phyloP scores from a whole-genome alignment of 176 grass and related monocot genomes.

The Triticum timopheevii region DNA sequence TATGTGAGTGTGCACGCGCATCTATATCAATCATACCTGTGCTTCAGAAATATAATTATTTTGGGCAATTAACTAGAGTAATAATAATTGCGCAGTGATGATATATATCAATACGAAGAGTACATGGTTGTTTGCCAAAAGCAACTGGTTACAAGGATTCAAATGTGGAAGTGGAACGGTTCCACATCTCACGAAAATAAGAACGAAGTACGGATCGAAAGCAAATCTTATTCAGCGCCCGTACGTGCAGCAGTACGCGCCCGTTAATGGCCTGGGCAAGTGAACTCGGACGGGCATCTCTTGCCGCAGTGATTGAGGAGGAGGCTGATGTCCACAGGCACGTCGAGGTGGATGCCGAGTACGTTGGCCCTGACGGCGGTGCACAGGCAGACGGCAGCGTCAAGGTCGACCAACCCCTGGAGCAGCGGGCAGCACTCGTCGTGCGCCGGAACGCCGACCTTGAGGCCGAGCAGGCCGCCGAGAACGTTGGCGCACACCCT shows the following conservation, averaged over 20 bases:
- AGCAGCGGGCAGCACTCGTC: constrained; percentile 36
- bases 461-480: neutral
- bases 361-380: constrained; percentile 39
- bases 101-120: neutral
- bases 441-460: neutral
- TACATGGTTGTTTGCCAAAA: neutral
- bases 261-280: neutral
- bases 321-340: constrained; percentile 27
- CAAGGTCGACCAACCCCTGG: constrained; percentile 17
- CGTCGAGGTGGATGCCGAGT: constrained; percentile 27
- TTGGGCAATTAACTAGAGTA: too few relatives aligned
- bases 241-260: neutral
- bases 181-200: neutral
- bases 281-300: constrained; percentile 7
- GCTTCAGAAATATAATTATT: too few relatives aligned
- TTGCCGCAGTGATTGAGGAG: constrained; percentile 32
- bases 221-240: neutral
- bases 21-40: too few relatives aligned
- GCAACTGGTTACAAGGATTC: neutral
- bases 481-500: constrained; percentile 27
- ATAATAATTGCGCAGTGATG: too few relatives aligned
- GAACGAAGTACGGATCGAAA: neutral
- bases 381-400: constrained; percentile 47
- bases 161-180: neutral
- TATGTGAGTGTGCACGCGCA: too few relatives aligned